phyloP scores from a whole-genome alignment of 2,329 filamentous ascomycete genomes.

The Cladophialophora bantiana region DNA sequence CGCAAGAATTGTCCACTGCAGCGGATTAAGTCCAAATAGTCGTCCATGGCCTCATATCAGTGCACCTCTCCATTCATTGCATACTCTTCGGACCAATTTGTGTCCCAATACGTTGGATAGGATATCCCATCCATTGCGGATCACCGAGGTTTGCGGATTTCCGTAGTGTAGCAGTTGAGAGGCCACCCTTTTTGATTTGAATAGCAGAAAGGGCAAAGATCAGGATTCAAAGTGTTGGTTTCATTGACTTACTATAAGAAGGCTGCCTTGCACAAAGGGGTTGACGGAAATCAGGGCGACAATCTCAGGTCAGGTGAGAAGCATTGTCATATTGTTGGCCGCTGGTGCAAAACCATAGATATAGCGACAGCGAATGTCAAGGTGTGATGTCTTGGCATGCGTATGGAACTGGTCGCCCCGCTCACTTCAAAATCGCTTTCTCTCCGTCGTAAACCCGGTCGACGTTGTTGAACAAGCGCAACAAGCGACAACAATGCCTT shows the following conservation, averaged over 20 bases:
- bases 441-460: background rate
- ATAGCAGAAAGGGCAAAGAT: background rate
- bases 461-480: constrained; percentile 9
- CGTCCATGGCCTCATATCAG: no score
- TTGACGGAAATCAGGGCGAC: background rate
- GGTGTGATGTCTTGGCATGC: background rate
- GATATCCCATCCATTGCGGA: background rate
- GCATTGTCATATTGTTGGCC: background rate
- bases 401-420: background rate
- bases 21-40: no score
- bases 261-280: background rate
- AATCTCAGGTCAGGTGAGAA: background rate
- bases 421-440: background rate
- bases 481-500: constrained; percentile 7
- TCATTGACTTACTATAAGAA: background rate
- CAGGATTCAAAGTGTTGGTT: background rate
- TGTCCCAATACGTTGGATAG: background rate
- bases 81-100: background rate
- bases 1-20: no score
- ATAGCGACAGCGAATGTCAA: background rate
- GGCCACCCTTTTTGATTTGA: background rate
- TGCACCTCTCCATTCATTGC: no score
- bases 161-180: background rate
- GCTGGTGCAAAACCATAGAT: background rate
- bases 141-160: background rate